phyloP scores from a whole-genome alignment of 352 stramenopile genomes.

The Phytophthora parvispora region DNA sequence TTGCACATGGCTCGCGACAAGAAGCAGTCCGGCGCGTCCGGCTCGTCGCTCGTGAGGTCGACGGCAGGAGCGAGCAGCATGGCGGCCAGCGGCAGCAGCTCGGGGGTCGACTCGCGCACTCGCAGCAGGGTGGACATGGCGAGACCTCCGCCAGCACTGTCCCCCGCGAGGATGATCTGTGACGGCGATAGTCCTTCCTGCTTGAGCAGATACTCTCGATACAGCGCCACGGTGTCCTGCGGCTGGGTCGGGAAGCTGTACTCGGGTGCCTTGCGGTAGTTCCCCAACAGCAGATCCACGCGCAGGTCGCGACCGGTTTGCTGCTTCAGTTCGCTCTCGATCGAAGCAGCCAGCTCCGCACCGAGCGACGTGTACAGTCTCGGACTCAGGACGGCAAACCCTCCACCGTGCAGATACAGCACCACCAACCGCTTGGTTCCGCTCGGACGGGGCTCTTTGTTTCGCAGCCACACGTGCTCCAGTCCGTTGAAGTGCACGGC shows the following conservation, averaged over 20 bases:
- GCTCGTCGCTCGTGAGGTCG: constrained; percentile 40
- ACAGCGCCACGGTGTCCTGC: constrained; percentile 48
- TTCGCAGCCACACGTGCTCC: constrained; percentile 55
- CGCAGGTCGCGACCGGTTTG: not conserved
- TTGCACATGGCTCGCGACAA: constrained; percentile 19
- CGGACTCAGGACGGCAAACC: constrained; percentile 48
- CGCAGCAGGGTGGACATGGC: constrained; percentile 58
- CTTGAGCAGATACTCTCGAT: constrained; percentile 46
- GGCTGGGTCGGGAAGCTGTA: constrained; percentile 44
- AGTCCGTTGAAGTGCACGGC: constrained; percentile 45
- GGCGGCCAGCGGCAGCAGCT: constrained; percentile 32
- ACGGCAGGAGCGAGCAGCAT: constrained; percentile 42
- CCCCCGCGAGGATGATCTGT: constrained; percentile 55
- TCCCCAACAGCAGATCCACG: constrained; percentile 54
- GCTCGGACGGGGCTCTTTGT: not conserved
- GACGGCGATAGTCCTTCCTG: constrained; percentile 34
- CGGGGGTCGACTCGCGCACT: constrained; percentile 30
- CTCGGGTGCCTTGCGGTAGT: constrained; percentile 66
- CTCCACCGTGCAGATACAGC: constrained; percentile 58
- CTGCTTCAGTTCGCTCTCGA: constrained; percentile 27
- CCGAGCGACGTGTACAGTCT: constrained; percentile 48
- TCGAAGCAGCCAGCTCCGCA: constrained; percentile 23
- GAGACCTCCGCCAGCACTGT: constrained; percentile 58
- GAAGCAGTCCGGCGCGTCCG: constrained; percentile 23
- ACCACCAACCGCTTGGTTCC: constrained; percentile 37